phyloP scores from a whole-genome alignment of 257 asterid genomes.

The Asclepias syriaca region DNA sequence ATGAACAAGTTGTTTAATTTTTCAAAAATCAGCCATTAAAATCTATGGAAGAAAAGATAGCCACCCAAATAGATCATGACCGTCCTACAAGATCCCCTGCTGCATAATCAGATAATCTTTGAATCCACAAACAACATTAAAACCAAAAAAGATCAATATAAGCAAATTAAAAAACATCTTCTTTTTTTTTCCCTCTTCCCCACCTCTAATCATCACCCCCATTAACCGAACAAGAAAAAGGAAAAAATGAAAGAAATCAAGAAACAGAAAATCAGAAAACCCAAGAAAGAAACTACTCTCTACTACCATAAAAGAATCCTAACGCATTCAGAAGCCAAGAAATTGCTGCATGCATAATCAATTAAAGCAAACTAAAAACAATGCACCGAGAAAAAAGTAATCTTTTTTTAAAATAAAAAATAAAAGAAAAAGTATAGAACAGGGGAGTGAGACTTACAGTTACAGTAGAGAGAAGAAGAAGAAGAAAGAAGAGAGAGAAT shows the following conservation, averaged over 20 bases:
- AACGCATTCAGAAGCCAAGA: not conserved
- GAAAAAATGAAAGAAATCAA: not conserved
- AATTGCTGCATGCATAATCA: conserved; percentile 11
- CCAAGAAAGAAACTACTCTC: not conserved
- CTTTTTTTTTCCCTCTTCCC: too few relatives aligned
- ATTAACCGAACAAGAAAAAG: not conserved
- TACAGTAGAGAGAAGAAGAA: conserved; percentile 2
- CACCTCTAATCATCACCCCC: not conserved
- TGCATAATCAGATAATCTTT: not conserved
- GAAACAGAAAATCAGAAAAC: not conserved
- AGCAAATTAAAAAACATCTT: not conserved
- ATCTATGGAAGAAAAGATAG: not conserved
- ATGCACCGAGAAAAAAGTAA: not conserved
- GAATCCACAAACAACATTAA: not conserved
- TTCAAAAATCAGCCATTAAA: not conserved
- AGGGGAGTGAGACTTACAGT: conserved; percentile 9
- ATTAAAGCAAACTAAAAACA: not conserved
- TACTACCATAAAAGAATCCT: conserved; percentile 1
- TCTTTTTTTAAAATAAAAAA: too few relatives aligned
- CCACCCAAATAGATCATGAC: not conserved
- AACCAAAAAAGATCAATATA: not conserved
- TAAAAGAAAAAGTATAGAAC: not conserved
- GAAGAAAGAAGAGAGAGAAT: conserved; percentile 2
- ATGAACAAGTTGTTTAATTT: not conserved
- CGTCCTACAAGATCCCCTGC: too few relatives aligned